phyloP scores from a whole-genome alignment of 352 stramenopile genomes.

The Pythium plurisporium region DNA sequence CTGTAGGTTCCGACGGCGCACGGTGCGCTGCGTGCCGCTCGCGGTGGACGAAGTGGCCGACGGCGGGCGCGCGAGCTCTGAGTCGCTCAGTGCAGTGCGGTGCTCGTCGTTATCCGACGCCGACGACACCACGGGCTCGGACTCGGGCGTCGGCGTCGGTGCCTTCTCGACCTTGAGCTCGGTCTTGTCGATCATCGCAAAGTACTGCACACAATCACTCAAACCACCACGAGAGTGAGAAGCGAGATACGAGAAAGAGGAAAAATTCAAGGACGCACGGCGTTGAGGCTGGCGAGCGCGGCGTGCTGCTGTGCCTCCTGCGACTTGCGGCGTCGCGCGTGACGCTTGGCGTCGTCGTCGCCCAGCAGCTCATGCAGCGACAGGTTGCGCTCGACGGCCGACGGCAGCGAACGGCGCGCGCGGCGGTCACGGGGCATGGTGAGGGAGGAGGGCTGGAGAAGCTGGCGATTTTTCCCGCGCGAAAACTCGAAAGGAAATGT shows the following conservation, averaged over 20 bases:
- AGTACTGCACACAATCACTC: slow-evolving; percentile 12
- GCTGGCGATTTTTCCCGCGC: slow-evolving; percentile 8
- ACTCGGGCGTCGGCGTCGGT: not conserved
- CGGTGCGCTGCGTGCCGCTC: slow-evolving; percentile 11
- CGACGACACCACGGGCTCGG: not conserved
- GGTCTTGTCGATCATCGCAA: slow-evolving; percentile 28
- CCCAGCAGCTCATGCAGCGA: slow-evolving; percentile 25
- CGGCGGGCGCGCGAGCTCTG: slow-evolving; percentile 18
- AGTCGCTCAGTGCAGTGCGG: slow-evolving; percentile 12
- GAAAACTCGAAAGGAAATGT: slow-evolving; percentile 8
- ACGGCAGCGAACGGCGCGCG: slow-evolving; percentile 25
- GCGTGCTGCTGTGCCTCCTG: slow-evolving; percentile 17
- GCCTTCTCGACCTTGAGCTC: slow-evolving; percentile 21
- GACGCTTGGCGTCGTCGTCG: slow-evolving; percentile 11
- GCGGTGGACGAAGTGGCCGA: not conserved
- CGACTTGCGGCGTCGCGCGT: slow-evolving; percentile 6
- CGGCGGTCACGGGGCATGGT: slow-evolving; percentile 7
- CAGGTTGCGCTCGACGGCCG: slow-evolving; percentile 26
- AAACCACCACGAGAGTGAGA: not conserved
- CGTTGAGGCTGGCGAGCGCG: slow-evolving; percentile 18
- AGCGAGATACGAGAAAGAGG: not conserved
- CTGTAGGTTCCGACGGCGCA: slow-evolving; percentile 8
- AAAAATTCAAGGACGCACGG: slow-evolving; percentile 2
- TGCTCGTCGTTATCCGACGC: not conserved
- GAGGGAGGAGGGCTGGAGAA: too few relatives aligned